Evolutionary conservation across 148 eudicot genomes (phyloP), one percentile per base, ranked within the genome.

Genomic region (Dysphania ambrosioides): DNA sequence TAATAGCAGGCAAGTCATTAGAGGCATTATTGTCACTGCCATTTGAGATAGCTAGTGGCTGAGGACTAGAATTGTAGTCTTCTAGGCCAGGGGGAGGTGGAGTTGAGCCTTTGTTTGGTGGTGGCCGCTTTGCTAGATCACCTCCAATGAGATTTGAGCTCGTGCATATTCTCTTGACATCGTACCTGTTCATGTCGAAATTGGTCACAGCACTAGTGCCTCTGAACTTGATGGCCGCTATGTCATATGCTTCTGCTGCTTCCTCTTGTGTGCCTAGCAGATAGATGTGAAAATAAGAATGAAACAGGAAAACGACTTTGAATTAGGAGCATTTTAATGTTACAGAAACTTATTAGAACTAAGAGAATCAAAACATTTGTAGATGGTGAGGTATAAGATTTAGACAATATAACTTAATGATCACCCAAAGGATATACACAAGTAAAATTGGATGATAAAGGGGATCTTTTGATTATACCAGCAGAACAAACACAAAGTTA

Each of bases 211-310:
- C 94, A 26, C 89, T 80, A 47, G 89, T 88, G 6, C 97, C 97
- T 61, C 94, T 72, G 65, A 92, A 92, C 79, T 92, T 92, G 19
- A 92, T 92, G 2, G 94, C 97, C 4, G 97, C 97, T 12, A 92
- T 92, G 69, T 92, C 97, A 65, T 92, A 92, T 12, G 97, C 97
- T 68, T 92, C 92, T 0, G 97, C 97, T 35, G 94, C 97, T 74
- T 92, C 97, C 79, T 92, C 97, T 79, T 92, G 94, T 2, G 97
- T 92, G 77, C 97, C 97, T 83, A 40, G 24, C n/a, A 65, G 18
- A 1, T 31, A 53, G 6, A 24, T 1, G 30, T 26, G 56, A 59
- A 47, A 47, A 5, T 13, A 47, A 13, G 4, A 47, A 47, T 16
- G 19, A 47, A 47, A 47, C 21, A 47, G 8, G 40, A 36, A 36